Evolutionary conservation across 2,329 filamentous ascomycete species (phyloP), one percentile per base, ranked within the genome.

Genomic region (Cordyceps fumosorosea): DNA sequence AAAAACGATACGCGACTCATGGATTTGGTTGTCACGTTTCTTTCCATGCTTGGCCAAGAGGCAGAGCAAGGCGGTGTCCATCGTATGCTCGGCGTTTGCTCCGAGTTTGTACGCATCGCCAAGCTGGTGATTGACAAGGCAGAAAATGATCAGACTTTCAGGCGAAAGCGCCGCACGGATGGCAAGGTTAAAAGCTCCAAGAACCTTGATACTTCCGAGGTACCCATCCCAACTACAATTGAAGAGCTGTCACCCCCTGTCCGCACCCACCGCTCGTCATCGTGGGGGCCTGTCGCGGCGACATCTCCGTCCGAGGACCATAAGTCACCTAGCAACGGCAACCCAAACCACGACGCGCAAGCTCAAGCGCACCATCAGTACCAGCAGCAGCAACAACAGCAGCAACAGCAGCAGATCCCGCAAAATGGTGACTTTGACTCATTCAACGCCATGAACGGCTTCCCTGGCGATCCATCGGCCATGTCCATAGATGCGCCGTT

Each of bases 31-130:
- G 93, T 98, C 61, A 92, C 87, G 50, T 99, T 98, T 74, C 77
- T 99, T 40, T 91, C 90, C 3, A 93, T 91, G 75, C 82, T 99
- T 14, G 90, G 90, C n/a, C 85, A 89, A 42, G 93, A 98, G 69
- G 90, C 93, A 66, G 90, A 92, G 62, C 95, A 93, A 63, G 90
- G 92, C 48, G 93, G 91, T 69, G 91, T 98, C 5, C 91, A 91
- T 72, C 89, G 95, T 56, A 98, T 98, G 91, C 84, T 97, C 20
- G 89, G 88, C 26, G 89, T 98, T 1, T 98, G 93, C 74, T 86
- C 90, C n/a, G 95, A 99, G 70, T 99, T 99, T 68, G 93, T 96
- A 73, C 87, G 95, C 63, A 97, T 99, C 66, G 92, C 92, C 42
- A 91, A 89, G 70, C 86, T 92, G 3, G 91, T 96, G 10, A 87